phyloP scores from a whole-genome alignment of 495 filamentous ascomycete species.

The Talaromyces proteolyticus region DNA sequence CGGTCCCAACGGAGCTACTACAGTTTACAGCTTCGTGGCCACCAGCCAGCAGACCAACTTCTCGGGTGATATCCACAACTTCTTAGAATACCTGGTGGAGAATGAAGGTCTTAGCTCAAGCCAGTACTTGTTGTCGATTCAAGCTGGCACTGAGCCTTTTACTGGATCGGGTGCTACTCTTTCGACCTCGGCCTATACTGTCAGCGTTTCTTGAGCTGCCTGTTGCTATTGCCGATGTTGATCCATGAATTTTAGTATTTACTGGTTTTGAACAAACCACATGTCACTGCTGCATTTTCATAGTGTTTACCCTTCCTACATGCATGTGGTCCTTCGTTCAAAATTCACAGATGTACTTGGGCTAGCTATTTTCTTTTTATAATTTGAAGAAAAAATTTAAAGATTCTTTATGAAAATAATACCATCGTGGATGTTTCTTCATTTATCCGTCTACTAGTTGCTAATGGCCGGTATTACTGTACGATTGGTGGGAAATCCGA shows the following conservation, averaged over 20 bases:
- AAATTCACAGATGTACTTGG: too few species aligned
- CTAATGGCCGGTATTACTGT: neutral
- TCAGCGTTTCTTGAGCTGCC: constrained; percentile 27
- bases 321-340: too few species aligned
- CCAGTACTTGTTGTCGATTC: constrained; percentile 48
- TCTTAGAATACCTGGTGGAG: constrained; percentile 50
- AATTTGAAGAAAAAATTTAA: too few species aligned
- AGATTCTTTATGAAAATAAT: too few species aligned
- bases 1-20: constrained; percentile 50
- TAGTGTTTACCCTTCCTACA: too few species aligned
- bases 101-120: constrained; percentile 43
- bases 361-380: too few species aligned
- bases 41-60: constrained; percentile 39
- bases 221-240: neutral
- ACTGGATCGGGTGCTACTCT: constrained; percentile 32
- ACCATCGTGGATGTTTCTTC: too few species aligned
- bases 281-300: too few species aligned
- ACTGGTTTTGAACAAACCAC: too few species aligned
- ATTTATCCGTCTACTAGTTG: too few species aligned
- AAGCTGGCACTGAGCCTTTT: constrained; percentile 55
- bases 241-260: too few species aligned
- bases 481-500: neutral
- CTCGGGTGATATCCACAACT: constrained; percentile 48
- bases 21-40: constrained; percentile 59
- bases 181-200: constrained; percentile 31